Percentiles rank a stretch among this genome's conserved stretches.
Evolutionary conservation across 345 rosid species (phyloP).

Genomic region (Linum usitatissimum): DNA sequence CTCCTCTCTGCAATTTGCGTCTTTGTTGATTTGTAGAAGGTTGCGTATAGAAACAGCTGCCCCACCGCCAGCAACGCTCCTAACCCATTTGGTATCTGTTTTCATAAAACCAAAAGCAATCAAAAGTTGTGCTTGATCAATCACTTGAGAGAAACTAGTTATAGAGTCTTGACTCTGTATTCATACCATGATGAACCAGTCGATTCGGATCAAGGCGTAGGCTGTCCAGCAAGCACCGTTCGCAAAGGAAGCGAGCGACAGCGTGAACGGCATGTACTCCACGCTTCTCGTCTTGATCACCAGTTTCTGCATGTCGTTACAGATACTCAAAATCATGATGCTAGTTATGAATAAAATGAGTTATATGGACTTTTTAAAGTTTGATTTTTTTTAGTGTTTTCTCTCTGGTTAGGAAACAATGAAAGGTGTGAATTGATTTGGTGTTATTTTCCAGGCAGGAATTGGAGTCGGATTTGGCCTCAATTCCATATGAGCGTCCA

Average conservation of each 20-base stretch:
- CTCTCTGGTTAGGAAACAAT: background rate
- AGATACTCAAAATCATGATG: too few relatives aligned
- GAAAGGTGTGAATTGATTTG: background rate
- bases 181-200: slow-evolving; percentile 51
- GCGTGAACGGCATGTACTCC: slow-evolving; percentile 77
- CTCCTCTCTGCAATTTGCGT: slow-evolving; percentile 35
- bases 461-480: too few relatives aligned
- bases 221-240: slow-evolving; percentile 61
- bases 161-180: too few relatives aligned
- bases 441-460: too few relatives aligned
- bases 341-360: too few relatives aligned
- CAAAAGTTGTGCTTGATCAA: background rate
- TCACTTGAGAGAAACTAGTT: too few relatives aligned
- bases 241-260: slow-evolving; percentile 60
- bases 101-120: background rate
- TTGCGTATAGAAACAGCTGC: slow-evolving; percentile 51
- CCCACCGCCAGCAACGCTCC: slow-evolving; percentile 45
- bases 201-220: slow-evolving; percentile 62
- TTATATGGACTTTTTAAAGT: background rate
- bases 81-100: slow-evolving; percentile 65
- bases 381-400: background rate
- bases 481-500: too few relatives aligned
- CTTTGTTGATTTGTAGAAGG: slow-evolving; percentile 53
- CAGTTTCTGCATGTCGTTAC: slow-evolving; percentile 40
- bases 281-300: slow-evolving; percentile 75